Percentiles rank a stretch among this genome's conserved stretches.
Conservation (phyloP, 805 yeast species). For the Suhomyces canberraensis region DNA sequence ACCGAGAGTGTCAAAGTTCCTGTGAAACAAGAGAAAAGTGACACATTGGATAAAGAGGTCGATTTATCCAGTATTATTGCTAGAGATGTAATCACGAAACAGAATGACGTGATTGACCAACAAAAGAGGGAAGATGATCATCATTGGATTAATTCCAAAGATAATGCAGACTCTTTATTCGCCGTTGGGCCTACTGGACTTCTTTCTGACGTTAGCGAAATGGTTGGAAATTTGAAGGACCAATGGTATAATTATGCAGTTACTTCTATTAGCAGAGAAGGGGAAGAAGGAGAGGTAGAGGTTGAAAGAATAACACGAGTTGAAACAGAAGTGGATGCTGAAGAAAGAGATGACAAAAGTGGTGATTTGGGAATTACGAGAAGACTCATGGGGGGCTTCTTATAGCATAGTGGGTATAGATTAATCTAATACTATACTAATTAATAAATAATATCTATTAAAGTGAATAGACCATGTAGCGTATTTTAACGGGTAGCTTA, state of each 20-base stretch:
- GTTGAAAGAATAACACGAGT: neutral
- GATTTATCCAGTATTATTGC: slow-evolving; percentile 28
- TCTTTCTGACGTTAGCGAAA: slow-evolving; percentile 60
- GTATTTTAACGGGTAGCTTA: too few species aligned
- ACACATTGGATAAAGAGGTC: slow-evolving; percentile 26
- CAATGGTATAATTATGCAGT: slow-evolving; percentile 25
- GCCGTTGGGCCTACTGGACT: slow-evolving; percentile 71
- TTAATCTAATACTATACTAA: too few species aligned
- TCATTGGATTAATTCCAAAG: slow-evolving; percentile 51
- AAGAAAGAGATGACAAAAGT: slow-evolving; percentile 1
- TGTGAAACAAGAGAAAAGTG: slow-evolving; percentile 6
- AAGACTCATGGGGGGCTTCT: slow-evolving; percentile 21
- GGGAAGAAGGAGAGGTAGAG: neutral
- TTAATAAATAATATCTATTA: too few species aligned
- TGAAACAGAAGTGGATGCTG: slow-evolving; percentile 5
- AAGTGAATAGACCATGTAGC: too few species aligned
- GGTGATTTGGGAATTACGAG: slow-evolving; percentile 11
- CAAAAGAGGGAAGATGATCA: slow-evolving; percentile 22
- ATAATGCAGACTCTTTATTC: slow-evolving; percentile 38
- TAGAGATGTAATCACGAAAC: slow-evolving; percentile 33
- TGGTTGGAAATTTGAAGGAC: slow-evolving; percentile 46
- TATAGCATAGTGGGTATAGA: too few species aligned
- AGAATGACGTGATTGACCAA: slow-evolving; percentile 34
- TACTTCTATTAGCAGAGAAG: neutral
- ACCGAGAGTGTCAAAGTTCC: slow-evolving; percentile 8